A percentile compares a stretch with the other conserved stretches of the same genome.
Evolutionary conservation across 2,329 filamentous ascomycete genomes (phyloP).

Genomic region (Amphichorda felina): DNA sequence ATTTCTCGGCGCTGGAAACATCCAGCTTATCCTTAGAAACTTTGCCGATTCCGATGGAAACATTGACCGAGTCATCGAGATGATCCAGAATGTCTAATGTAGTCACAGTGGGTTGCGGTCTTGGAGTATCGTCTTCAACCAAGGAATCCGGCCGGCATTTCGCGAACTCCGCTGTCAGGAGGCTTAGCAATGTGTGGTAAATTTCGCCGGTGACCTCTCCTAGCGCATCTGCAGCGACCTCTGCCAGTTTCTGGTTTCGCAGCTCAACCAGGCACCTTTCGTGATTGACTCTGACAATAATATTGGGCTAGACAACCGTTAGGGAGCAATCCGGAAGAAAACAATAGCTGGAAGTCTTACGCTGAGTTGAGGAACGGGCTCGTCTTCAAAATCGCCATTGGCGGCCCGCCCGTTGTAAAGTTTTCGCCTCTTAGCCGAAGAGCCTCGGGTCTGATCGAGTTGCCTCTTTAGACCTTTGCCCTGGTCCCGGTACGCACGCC

Average conservation of each 20-base stretch:
- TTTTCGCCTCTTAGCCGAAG: slow-evolving; percentile 39
- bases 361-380: slow-evolving; percentile 33
- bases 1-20: slow-evolving; percentile 32
- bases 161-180: slow-evolving; percentile 55
- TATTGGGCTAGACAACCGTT: slow-evolving; percentile 42
- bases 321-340: slow-evolving; percentile 12
- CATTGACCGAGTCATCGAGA: slow-evolving; percentile 38
- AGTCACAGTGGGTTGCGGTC: slow-evolving; percentile 27
- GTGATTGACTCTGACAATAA: slow-evolving; percentile 71
- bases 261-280: slow-evolving; percentile 75
- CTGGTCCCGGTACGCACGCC: slow-evolving; percentile 41
- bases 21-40: slow-evolving; percentile 33
- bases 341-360: slow-evolving; percentile 23
- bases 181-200: slow-evolving; percentile 61
- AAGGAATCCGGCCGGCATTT: slow-evolving; percentile 49
- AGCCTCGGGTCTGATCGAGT: slow-evolving; percentile 28
- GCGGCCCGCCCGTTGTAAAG: slow-evolving; percentile 33
- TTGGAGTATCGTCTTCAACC: slow-evolving; percentile 17
- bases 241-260: slow-evolving; percentile 65
- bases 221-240: slow-evolving; percentile 58
- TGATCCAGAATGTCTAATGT: slow-evolving; percentile 45
- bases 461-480: slow-evolving; percentile 38
- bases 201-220: slow-evolving; percentile 66
- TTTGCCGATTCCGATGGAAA: slow-evolving; percentile 46
- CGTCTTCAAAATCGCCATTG: slow-evolving; percentile 17